phyloP scores from a whole-genome alignment of 768 basidiomycete species.

The Podaxis sp. region DNA sequence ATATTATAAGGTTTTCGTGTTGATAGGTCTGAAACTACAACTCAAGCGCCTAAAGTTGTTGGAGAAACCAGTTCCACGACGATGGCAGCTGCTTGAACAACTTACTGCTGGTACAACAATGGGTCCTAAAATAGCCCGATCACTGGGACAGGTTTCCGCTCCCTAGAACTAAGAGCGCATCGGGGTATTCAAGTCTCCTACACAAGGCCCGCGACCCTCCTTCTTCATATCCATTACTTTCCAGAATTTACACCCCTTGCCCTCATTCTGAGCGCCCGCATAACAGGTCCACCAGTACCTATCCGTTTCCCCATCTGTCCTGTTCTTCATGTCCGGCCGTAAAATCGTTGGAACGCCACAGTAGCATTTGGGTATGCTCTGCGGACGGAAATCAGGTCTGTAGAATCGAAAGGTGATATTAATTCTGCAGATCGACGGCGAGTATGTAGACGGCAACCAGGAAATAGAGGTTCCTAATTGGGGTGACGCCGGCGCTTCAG shows the following conservation, averaged over 20 bases:
- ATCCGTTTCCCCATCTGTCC: conserved; percentile 51
- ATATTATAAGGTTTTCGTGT: background rate
- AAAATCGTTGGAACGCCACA: conserved; percentile 72
- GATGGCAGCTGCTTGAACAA: background rate
- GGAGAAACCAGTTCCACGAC: background rate
- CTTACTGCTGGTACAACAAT: background rate
- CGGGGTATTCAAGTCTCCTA: conserved; percentile 19
- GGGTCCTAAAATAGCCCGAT: background rate
- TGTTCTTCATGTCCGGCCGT: conserved; percentile 78
- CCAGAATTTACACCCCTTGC: conserved; percentile 79
- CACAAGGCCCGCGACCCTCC: conserved; percentile 61
- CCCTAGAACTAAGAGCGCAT: background rate
- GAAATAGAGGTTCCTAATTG: background rate
- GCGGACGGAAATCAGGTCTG: conserved; percentile 74
- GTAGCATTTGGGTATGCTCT: conserved; percentile 67
- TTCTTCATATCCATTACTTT: conserved; percentile 66
- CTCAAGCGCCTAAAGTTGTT: background rate
- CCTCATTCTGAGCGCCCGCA: conserved; percentile 80
- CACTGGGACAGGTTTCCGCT: background rate
- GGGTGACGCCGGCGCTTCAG: conserved; percentile 28
- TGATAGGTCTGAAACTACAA: background rate
- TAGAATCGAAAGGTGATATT: conserved; percentile 89
- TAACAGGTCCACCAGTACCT: conserved; percentile 84
- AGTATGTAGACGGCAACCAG: background rate
- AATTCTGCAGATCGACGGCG: conserved; percentile 66